Conservation (phyloP, 768 basidiomycete species). For the Suillus americanus region DNA sequence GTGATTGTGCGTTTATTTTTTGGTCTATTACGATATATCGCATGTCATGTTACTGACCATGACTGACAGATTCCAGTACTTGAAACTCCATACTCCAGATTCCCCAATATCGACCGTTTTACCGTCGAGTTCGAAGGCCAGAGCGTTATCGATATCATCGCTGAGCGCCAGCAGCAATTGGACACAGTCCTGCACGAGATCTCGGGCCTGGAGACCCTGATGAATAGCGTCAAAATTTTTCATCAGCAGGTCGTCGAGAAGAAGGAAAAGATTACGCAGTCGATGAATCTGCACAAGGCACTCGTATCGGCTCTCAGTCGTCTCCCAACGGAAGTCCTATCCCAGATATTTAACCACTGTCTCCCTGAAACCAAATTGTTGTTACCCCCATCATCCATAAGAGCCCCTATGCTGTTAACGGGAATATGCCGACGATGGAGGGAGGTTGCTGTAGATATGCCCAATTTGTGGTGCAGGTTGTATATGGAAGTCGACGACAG, state of each 20-base stretch:
- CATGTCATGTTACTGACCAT: neutral
- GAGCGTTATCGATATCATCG: conserved; percentile 15
- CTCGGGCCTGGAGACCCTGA: conserved; percentile 11
- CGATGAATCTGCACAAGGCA: conserved; percentile 22
- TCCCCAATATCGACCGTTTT: conserved; percentile 15
- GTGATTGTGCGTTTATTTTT: neutral
- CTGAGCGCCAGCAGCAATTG: conserved; percentile 16
- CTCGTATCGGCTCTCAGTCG: conserved; percentile 33
- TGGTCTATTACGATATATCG: neutral
- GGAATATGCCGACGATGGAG: conserved; percentile 45
- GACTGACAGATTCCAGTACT: conserved; percentile 13
- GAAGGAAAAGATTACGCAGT: conserved; percentile 15
- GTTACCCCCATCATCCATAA: neutral
- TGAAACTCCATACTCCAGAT: conserved; percentile 18
- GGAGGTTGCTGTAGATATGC: conserved; percentile 35
- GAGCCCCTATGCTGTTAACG: conserved; percentile 40
- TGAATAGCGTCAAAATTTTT: conserved; percentile 13
- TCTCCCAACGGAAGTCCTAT: conserved; percentile 46
- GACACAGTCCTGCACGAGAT: conserved; percentile 14
- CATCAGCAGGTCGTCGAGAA: conserved; percentile 19
- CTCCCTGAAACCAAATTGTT: conserved; percentile 17
- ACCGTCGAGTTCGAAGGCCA: conserved; percentile 13
- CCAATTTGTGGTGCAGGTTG: conserved; percentile 50
- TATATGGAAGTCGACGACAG: conserved; percentile 8
- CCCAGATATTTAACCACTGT: conserved; percentile 46